These are phyloP conservation scores for Nitzschia inconspicua DNA, from an alignment of 108 stramenopile genomes.

Conservation along the genomic window DNA sequence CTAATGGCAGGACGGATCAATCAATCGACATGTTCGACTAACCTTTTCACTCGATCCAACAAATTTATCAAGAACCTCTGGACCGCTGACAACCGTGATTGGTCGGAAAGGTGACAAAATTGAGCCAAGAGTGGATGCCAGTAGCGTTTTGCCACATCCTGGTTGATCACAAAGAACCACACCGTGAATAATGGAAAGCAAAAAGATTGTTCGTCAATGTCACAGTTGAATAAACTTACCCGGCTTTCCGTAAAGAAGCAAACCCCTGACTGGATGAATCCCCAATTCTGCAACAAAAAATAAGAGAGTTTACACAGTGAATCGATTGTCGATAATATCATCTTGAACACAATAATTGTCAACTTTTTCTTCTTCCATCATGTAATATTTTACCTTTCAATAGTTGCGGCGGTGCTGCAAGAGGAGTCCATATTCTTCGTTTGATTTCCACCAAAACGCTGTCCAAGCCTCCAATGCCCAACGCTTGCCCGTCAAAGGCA, in stretches of 20 bases:
- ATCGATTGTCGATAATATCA: no score
- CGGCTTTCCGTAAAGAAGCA: constrained; percentile 73
- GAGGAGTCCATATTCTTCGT: constrained; percentile 80
- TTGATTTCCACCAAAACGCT: constrained; percentile 74
- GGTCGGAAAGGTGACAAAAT: constrained; percentile 75
- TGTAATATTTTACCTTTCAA: no score
- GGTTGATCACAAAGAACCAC: constrained; percentile 72
- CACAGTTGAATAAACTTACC: no score
- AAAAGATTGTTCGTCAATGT: no score
- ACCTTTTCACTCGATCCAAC: constrained; percentile 79
- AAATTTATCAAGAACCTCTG: constrained; percentile 85
- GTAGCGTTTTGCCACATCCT: constrained; percentile 77
- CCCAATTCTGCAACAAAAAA: constrained; percentile 75
- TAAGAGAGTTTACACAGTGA: no score
- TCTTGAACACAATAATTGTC: no score
- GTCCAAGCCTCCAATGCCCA: constrained; percentile 84
- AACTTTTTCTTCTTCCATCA: no score
- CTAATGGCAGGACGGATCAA: not conserved
- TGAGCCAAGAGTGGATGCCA: constrained; percentile 68
- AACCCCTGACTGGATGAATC: constrained; percentile 72
- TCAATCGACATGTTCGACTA: no score
- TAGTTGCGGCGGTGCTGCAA: constrained; percentile 77
- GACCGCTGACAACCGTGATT: constrained; percentile 83
- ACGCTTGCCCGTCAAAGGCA: constrained; percentile 61
- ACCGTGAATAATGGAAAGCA: no score